These are phyloP conservation scores for Abrus pulchellus DNA, from an alignment of 306 rosid genomes.

Conservation along the genomic window DNA sequence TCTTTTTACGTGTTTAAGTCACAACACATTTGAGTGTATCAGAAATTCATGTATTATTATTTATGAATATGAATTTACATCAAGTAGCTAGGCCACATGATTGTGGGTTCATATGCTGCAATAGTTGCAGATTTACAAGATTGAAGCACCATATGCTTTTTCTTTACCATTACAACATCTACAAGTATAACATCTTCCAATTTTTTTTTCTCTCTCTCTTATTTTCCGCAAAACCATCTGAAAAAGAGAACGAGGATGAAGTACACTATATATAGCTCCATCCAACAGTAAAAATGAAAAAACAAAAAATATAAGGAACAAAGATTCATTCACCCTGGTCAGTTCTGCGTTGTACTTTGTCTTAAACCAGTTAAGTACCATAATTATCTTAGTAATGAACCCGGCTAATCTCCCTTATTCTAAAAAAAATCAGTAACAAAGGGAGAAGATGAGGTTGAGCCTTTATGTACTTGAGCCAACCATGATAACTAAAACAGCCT, in stretches of 20 bases:
- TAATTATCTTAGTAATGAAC: constrained; percentile 31
- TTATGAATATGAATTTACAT: constrained; percentile 28
- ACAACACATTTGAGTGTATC: background rate
- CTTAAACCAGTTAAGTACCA: constrained; percentile 41
- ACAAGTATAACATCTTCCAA: constrained; percentile 4
- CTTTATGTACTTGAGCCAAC: constrained; percentile 36
- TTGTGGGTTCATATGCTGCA: constrained; percentile 11
- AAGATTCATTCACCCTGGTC: constrained; percentile 45
- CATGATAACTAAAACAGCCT: background rate
- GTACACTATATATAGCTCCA: constrained; percentile 10
- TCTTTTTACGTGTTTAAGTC: too few relatives aligned
- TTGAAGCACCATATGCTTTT: constrained; percentile 37
- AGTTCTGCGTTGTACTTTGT: constrained; percentile 39
- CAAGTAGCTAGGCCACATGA: constrained; percentile 31
- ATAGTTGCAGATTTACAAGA: constrained; percentile 45
- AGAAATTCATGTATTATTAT: constrained; percentile 21
- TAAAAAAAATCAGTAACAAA: constrained; percentile 36
- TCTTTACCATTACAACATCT: constrained; percentile 38
- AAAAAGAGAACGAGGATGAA: constrained; percentile 41
- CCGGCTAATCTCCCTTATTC: constrained; percentile 49
- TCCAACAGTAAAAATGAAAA: constrained; percentile 18
- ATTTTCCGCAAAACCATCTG: constrained; percentile 32
- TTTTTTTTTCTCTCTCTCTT: constrained; percentile 31
- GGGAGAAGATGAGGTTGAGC: constrained; percentile 48
- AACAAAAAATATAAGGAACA: constrained; percentile 36